Evolutionary conservation across 371 early-diverging fungal species (phyloP), one percentile per base, ranked within the genome.

Genomic region (Nosema muscidifuracis): DNA sequence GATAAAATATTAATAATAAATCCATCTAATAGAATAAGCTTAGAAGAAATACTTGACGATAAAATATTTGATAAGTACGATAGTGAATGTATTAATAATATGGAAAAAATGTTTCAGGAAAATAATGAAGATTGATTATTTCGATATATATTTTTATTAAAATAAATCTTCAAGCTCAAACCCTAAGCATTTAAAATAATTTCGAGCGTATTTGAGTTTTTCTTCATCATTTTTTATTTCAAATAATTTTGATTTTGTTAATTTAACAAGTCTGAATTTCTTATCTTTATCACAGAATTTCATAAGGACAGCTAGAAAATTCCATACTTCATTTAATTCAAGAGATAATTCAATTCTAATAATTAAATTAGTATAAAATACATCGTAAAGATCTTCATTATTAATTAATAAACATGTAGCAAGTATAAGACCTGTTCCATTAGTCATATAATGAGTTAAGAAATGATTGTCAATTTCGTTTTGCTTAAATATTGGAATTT

Each of bases 1-100:
- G 65, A 65, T 40, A 72, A 65, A 55, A 73, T 77, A 26, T 43
- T 77, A 2, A 28, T 53, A 1, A 7, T 77, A 26, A 70, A 73
- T 65, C 77, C 77, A 2, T 15, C 12, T 24, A 40, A 71, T 57
- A 63, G 77, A 74, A 26, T 63, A 28, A 68, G 65, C 9, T 24
- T 67, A 12, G 67, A 72, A n/a, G 40, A 67, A 13, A 42, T 63
- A 42, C 10, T 65, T 18, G 30, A 38, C 3, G 24, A 24, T 31
- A 18, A 55, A 64, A 38, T 71, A 55, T 36, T 61, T 69, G 12
- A 24, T 22, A 1, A 12, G 18, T 44, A 36, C 24, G 31, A 60
- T 16, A 2, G 6, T 4, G 22, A 60, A n/a, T 34, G 30, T 34
- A n/a, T n/a, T n/a, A n/a, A n/a, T n/a, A n/a, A n/a, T n/a, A n/a